Base-by-base conservation (phyloP, 306 rosid genomes). In the Potentilla sterilis region DNA sequence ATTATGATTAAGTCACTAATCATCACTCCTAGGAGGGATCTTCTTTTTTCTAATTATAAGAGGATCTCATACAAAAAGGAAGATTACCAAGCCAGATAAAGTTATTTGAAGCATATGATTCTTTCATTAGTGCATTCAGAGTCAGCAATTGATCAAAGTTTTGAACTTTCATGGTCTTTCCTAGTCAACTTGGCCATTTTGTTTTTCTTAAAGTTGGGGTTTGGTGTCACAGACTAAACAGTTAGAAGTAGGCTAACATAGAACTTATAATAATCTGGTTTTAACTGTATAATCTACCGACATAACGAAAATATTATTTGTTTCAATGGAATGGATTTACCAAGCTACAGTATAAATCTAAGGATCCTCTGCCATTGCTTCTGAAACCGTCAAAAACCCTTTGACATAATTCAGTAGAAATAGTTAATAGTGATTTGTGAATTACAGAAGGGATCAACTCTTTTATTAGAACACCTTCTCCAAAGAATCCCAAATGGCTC, bases 141-240 rank as follows among this genome's bases (percentile, higher is more conserved):
- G 85, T 84, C 83, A 70, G 82, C 87, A 83, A 63, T 67, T 48
- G 32, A 84, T 65, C 77, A 21, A 37, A 57, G 67, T 61, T 40
- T 44, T 38, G 74, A 67, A 61, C 46, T 74, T 44, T 11, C 59
- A 28, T 44, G 66, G 63, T 84, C 71, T 69, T 69, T 55, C 54
- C 12, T 35, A 74, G 87, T 80, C 87, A 84, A 84, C 46, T 71
- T 42, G 58, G 24, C 76, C 78, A 70, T 78, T 80, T 69, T 74
- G 24, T 19, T 58, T 37, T 19, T 58, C 7, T 22, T 40, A 63
- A 77, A 65, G 44, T 70, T 18, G 14, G 72, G 14, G 72, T 55
- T 70, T 65, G 3, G 70, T 64, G 42, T 62, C 46, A 68, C 35
- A 35, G 75, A 43, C 35, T 44, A 73, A 44, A n/a, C 65, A 62